Conservation (phyloP, 805 yeast genomes). For the Diddensiella santjacobensis region DNA sequence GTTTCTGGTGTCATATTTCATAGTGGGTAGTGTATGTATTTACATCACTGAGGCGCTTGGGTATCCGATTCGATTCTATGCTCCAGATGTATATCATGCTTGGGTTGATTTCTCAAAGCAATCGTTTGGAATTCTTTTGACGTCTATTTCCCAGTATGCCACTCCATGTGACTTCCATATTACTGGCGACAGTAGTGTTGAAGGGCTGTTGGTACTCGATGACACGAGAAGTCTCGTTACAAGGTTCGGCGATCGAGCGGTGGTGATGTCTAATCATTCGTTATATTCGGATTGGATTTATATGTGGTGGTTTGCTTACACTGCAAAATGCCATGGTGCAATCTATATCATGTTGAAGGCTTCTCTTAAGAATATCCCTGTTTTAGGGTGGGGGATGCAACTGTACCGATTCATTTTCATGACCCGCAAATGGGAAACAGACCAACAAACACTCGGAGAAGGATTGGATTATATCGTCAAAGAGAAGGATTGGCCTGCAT, state of each 20-base stretch:
- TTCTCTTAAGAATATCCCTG: conserved; percentile 63
- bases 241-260: conserved; percentile 47
- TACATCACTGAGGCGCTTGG: conserved; percentile 28
- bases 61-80: conserved; percentile 26
- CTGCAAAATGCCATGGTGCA: conserved; percentile 59
- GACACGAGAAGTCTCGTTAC: conserved; percentile 25
- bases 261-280: conserved; percentile 86
- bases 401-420: conserved; percentile 74
- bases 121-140: conserved; percentile 30
- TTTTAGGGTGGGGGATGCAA: conserved; percentile 83
- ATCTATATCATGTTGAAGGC: conserved; percentile 75
- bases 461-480: conserved; percentile 53
- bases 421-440: conserved; percentile 82
- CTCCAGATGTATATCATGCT: conserved; percentile 27
- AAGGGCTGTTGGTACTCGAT: conserved; percentile 24
- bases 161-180: conserved; percentile 29
- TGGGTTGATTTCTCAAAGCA: conserved; percentile 34
- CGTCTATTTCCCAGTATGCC: conserved; percentile 28
- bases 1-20: conserved; percentile 12
- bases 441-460: conserved; percentile 54
- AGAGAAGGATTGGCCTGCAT: conserved; percentile 51
- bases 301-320: conserved; percentile 79
- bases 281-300: conserved; percentile 92
- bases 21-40: conserved; percentile 16
- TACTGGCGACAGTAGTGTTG: conserved; percentile 28